Conservation (phyloP, 768 basidiomycete species). For the Mycena belliarum region DNA sequence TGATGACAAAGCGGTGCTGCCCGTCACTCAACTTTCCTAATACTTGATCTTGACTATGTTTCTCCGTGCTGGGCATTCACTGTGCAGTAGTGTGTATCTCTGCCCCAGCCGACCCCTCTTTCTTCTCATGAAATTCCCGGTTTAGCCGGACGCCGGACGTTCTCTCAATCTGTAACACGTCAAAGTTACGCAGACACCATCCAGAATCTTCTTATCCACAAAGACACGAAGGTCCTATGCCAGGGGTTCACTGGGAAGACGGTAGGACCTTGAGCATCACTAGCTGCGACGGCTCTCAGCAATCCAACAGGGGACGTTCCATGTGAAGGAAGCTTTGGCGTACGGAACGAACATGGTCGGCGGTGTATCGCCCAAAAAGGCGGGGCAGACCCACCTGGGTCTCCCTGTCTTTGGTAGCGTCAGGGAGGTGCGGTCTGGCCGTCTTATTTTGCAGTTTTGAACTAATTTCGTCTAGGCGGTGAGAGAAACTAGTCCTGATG, state of each 20-base stretch:
- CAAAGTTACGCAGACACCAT: constrained; percentile 87
- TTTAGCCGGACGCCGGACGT: constrained; percentile 71
- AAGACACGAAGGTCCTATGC: constrained; percentile 92
- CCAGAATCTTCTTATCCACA: constrained; percentile 87
- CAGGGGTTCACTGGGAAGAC: constrained; percentile 97
- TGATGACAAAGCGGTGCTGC: too few species aligned
- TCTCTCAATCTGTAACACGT: constrained; percentile 76
- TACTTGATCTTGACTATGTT: constrained; percentile 48
- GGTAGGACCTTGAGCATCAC: constrained; percentile 41
- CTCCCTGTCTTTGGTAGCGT: constrained; percentile 93
- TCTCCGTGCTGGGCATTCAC: constrained; percentile 59
- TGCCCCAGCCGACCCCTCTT: neutral
- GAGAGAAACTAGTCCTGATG: constrained; percentile 82
- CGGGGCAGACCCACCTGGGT: constrained; percentile 92
- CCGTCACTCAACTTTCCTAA: neutral
- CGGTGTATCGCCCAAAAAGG: constrained; percentile 95
- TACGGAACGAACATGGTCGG: constrained; percentile 99
- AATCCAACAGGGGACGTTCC: constrained; percentile 86
- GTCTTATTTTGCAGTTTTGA: neutral
- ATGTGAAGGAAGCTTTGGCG: constrained; percentile 87
- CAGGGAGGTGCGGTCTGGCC: constrained; percentile 62
- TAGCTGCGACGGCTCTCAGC: neutral
- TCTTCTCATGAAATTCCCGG: constrained; percentile 3
- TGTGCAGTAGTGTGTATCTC: constrained; percentile 49
- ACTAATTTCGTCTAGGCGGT: constrained; percentile 64